Evolutionary conservation across 2,329 filamentous ascomycete species (phyloP), one percentile per base, ranked within the genome.

Genomic region (Neopestalotiopsis sp.): DNA sequence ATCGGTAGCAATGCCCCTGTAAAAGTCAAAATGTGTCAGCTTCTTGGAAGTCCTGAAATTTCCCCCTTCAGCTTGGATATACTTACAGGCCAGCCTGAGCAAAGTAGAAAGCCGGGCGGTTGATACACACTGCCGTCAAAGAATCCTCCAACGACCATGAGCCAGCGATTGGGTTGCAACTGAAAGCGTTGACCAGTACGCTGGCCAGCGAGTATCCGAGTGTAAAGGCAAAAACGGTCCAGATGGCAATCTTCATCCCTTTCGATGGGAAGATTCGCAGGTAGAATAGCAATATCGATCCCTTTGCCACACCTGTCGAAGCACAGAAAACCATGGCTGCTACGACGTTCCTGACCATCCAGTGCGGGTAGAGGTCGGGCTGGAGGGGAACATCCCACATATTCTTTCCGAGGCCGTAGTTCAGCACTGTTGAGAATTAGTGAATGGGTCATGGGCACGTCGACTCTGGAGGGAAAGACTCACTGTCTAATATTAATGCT

Each of bases 201-300:
- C 68, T 70, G 58, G 74, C 75, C 7, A 69, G 42, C 3, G 74
- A 74, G 67, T 74, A 76, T 34, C 71, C 69, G 58, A 73, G 69
- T 5, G 72, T 73, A 57, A 75, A 72, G 42, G 68, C 70, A 65
- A 76, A 74, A 67, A 74, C 67, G 38, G 67, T 64, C 69, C 74
- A 76, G 28, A 73, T 72, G 38, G 69, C 71, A 58, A 69, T 49
- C 38, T 70, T 65, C 69, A 76, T 75, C 20, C 42, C 62, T 59
- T 67, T 72, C 17, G 69, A 67, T 49, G 74, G 74, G 65, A 75
- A 76, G 40, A 75, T 76, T 63, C 73, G 72, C 9, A 72, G 71
- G 60, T 76, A 76, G 69, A 75, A 75, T 13, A 75, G 69, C 34
- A 75, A 66, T 34, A 76, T 75, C 13, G 75, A 73, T 4, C 72